Conservation (phyloP, 1,284 basidiomycete genomes). For the Ustilago loliicola region DNA sequence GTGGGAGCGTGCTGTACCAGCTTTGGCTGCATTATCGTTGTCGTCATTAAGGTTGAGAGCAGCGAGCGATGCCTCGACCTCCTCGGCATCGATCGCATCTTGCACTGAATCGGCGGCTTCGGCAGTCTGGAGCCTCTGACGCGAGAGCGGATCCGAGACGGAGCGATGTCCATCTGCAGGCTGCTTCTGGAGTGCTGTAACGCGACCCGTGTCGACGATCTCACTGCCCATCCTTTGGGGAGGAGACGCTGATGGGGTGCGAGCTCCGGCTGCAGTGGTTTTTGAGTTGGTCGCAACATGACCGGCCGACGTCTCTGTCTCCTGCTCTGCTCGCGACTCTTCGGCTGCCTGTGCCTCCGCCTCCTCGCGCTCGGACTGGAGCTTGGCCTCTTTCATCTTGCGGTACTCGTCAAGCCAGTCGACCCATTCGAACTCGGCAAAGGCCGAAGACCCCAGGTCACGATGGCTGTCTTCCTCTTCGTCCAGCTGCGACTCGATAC, state of each 20-base stretch:
- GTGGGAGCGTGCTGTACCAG: slow-evolving; percentile 12
- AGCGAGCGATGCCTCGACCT: slow-evolving; percentile 43
- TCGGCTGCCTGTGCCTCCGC: slow-evolving; percentile 44
- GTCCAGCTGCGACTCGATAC: slow-evolving; percentile 52
- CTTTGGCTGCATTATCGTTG: background rate
- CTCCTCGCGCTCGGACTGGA: slow-evolving; percentile 71
- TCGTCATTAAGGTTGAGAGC: slow-evolving; percentile 38
- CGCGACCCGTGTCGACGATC: slow-evolving; percentile 28
- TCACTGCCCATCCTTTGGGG: slow-evolving; percentile 39
- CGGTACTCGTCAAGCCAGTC: slow-evolving; percentile 76
- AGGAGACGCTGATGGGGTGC: background rate
- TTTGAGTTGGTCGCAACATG: background rate
- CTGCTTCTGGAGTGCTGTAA: slow-evolving; percentile 41
- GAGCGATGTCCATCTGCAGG: slow-evolving; percentile 41
- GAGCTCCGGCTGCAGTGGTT: background rate
- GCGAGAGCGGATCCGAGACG: slow-evolving; percentile 48
- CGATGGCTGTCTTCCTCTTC: slow-evolving; percentile 46
- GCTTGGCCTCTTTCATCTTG: slow-evolving; percentile 75
- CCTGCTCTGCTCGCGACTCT: slow-evolving; percentile 8
- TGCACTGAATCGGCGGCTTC: slow-evolving; percentile 28
- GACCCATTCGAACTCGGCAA: slow-evolving; percentile 75
- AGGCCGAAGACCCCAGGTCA: slow-evolving; percentile 32
- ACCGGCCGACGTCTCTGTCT: background rate
- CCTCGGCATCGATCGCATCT: slow-evolving; percentile 43
- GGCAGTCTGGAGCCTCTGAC: slow-evolving; percentile 40